Evolutionary conservation across 2,329 filamentous ascomycete genomes (phyloP).

Genomic region (Zymoseptoria passerinii): DNA sequence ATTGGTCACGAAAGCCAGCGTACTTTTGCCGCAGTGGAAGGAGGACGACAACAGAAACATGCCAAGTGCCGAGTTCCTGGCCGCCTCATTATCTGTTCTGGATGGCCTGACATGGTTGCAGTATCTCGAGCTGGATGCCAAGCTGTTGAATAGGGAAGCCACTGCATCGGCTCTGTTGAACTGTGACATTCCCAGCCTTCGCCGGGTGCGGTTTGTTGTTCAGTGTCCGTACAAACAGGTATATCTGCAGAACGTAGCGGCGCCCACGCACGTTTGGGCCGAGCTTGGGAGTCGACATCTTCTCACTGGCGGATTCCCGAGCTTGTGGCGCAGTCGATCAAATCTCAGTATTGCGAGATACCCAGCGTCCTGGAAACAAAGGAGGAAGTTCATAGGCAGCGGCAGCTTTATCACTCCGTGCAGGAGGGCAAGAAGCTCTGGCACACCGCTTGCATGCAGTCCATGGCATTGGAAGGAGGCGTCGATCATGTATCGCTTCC

Average conservation of each 20-base stretch:
- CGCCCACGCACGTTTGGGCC: background rate
- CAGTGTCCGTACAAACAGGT: background rate
- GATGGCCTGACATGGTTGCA: background rate
- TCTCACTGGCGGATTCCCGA: background rate
- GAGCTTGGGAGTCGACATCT: background rate
- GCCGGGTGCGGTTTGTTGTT: background rate
- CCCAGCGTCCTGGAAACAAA: background rate
- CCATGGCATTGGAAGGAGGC: background rate
- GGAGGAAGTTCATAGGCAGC: background rate
- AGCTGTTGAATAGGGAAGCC: slow-evolving; percentile 1
- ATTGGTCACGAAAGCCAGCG: background rate
- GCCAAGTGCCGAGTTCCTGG: background rate
- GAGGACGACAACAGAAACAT: background rate
- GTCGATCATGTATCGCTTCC: background rate
- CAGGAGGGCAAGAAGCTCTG: background rate
- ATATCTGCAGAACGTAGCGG: background rate
- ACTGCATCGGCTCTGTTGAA: background rate
- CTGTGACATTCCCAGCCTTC: background rate
- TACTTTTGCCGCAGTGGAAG: background rate
- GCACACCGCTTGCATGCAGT: background rate
- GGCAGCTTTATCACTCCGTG: background rate
- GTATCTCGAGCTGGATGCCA: slow-evolving; percentile 11
- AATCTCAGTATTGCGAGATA: background rate
- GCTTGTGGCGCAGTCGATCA: background rate
- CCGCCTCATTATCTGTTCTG: background rate